Evolutionary conservation across 2,329 filamentous ascomycete species (phyloP).

Genomic region (Nothophaeocryptopus gaeumannii): DNA sequence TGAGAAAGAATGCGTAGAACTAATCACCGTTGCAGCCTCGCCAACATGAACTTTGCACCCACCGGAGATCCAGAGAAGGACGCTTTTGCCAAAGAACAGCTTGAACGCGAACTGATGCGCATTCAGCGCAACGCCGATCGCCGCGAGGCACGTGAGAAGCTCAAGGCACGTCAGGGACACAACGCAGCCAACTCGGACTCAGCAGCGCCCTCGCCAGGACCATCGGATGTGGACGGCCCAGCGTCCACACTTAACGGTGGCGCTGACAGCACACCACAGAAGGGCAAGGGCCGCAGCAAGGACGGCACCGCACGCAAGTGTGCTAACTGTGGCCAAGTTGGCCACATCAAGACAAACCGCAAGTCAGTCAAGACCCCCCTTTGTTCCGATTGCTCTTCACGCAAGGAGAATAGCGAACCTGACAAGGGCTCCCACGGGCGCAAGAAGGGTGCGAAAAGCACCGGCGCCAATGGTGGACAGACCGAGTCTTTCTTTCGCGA

Average conservation of each 20-base stretch:
- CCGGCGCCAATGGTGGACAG: slow-evolving; percentile 16
- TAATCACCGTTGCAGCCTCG: neutral
- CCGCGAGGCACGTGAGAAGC: slow-evolving; percentile 83
- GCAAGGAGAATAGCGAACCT: slow-evolving; percentile 10
- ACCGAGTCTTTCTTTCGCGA: slow-evolving; percentile 15
- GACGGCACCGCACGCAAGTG: slow-evolving; percentile 77
- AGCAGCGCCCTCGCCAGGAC: slow-evolving; percentile 43
- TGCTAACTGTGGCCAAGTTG: slow-evolving; percentile 93
- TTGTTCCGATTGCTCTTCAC: slow-evolving; percentile 16
- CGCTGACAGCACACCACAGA: slow-evolving; percentile 26
- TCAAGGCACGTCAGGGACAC: slow-evolving; percentile 58
- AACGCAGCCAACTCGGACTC: slow-evolving; percentile 47
- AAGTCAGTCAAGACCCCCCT: slow-evolving; percentile 61
- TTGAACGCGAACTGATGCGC: slow-evolving; percentile 73
- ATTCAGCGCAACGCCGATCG: slow-evolving; percentile 90
- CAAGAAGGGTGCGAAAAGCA: slow-evolving; percentile 13
- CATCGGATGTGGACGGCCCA: slow-evolving; percentile 47
- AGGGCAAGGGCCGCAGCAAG: slow-evolving; percentile 53
- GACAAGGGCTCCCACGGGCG: slow-evolving; percentile 19
- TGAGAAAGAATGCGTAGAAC: neutral
- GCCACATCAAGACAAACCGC: slow-evolving; percentile 99
- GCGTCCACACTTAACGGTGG: slow-evolving; percentile 17
- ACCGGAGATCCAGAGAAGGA: slow-evolving; percentile 68
- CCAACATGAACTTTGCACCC: slow-evolving; percentile 53
- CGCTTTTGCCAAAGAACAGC: slow-evolving; percentile 54